Evolutionary conservation across 176 grass and related monocot genomes (phyloP).

Genomic region (Ampelocalamus luodianensis): DNA sequence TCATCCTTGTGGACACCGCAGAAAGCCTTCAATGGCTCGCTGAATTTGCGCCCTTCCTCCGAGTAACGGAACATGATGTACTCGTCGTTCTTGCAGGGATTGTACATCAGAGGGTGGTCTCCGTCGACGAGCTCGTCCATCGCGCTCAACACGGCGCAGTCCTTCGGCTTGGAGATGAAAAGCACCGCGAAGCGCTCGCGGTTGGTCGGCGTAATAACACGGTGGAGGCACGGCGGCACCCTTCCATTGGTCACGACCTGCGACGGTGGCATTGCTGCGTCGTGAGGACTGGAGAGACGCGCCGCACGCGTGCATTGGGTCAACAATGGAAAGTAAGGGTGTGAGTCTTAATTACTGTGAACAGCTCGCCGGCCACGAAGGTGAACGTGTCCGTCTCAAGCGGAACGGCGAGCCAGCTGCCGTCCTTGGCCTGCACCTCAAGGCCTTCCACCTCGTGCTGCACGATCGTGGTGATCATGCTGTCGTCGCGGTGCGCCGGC

Average conservation of each 20-base stretch:
- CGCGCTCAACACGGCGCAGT: not conserved
- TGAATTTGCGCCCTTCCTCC: not conserved
- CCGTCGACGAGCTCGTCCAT: constrained; percentile 39
- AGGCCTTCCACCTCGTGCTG: constrained; percentile 57
- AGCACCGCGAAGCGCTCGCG: constrained; percentile 43
- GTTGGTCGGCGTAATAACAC: constrained; percentile 42
- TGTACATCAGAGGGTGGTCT: constrained; percentile 22
- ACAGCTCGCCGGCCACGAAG: constrained; percentile 36
- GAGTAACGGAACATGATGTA: constrained; percentile 23
- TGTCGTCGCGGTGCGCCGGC: constrained; percentile 20
- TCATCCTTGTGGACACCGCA: constrained; percentile 18
- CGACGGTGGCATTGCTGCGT: not conserved
- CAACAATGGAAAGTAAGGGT: too few relatives aligned
- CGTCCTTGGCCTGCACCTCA: constrained; percentile 34
- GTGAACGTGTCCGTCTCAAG: not conserved
- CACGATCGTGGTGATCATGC: not conserved
- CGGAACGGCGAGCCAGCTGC: constrained; percentile 38
- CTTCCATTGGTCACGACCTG: constrained; percentile 46
- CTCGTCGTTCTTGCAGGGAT: constrained; percentile 21
- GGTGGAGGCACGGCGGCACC: constrained; percentile 39
- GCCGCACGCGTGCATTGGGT: too few relatives aligned
- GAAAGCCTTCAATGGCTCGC: constrained; percentile 23
- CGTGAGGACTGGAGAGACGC: not conserved
- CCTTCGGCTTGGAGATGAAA: not conserved
- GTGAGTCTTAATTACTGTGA: too few relatives aligned